Evolutionary conservation across 2,329 filamentous ascomycete species (phyloP).

Genomic region (Parasarocladium wereldwijsianum): DNA sequence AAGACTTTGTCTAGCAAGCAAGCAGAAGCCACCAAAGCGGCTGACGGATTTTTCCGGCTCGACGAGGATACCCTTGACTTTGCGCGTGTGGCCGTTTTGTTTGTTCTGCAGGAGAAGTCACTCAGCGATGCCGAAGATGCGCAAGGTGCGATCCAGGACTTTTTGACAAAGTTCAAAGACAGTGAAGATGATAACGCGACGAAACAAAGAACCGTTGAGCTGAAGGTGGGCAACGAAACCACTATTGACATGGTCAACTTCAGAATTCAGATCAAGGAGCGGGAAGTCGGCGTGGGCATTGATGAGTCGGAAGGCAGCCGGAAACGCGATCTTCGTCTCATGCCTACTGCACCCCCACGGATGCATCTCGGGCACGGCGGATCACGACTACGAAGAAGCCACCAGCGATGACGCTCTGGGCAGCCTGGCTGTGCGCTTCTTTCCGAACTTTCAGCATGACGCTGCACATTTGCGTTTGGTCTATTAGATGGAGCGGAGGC

Average conservation of each 20-base stretch:
- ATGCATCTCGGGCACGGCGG: no score
- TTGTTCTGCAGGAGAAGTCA: constrained; percentile 40
- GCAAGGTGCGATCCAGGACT: constrained; percentile 37
- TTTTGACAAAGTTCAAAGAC: constrained; percentile 28
- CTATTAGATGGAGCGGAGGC: no score
- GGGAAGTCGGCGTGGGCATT: constrained; percentile 14
- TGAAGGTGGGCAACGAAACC: constrained; percentile 28
- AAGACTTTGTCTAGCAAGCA: not conserved
- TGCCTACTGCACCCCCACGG: no score
- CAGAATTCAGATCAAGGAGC: constrained; percentile 22
- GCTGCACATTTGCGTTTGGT: no score
- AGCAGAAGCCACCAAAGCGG: constrained; percentile 2
- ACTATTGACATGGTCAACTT: constrained; percentile 36
- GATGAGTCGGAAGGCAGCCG: constrained; percentile 2
- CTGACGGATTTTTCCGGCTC: constrained; percentile 23
- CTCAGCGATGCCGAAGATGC: constrained; percentile 35
- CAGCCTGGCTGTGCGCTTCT: no score
- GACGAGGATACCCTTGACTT: constrained; percentile 48
- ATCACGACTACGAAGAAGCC: no score
- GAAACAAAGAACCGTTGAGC: constrained; percentile 22
- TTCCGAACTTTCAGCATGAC: no score
- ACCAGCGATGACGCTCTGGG: no score
- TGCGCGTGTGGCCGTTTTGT: constrained; percentile 46
- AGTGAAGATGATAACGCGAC: constrained; percentile 18
- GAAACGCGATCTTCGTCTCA: no score